These are phyloP conservation scores for Omphalotus guepiniiformis DNA, from an alignment of 768 basidiomycete species.

Conservation along the genomic window DNA sequence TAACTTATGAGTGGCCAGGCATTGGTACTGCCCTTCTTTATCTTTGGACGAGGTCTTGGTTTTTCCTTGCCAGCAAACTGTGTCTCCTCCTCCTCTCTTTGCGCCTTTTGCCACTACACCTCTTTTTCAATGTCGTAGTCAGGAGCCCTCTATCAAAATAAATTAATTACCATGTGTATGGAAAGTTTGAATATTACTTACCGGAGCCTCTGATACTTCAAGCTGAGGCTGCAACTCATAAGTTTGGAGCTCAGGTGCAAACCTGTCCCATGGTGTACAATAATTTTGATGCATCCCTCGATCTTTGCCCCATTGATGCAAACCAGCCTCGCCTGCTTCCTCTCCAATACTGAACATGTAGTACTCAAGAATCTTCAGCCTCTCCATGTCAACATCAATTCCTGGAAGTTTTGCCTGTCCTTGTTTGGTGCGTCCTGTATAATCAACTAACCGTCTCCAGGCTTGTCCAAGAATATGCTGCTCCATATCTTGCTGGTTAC, in stretches of 20 bases:
- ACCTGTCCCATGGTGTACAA: not conserved
- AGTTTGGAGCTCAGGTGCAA: not conserved
- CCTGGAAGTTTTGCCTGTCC: not conserved
- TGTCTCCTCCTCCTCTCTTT: slow-evolving; percentile 96
- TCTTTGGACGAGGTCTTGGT: too few relatives aligned
- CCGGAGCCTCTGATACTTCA: too few relatives aligned
- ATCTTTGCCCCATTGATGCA: not conserved
- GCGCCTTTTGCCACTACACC: too few relatives aligned
- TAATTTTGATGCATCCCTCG: not conserved
- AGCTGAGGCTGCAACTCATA: too few relatives aligned
- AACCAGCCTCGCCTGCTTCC: not conserved
- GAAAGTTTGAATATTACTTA: too few relatives aligned
- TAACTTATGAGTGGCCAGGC: too few relatives aligned
- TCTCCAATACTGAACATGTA: not conserved
- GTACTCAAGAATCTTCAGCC: not conserved
- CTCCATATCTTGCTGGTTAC: not conserved
- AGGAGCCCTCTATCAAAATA: too few relatives aligned
- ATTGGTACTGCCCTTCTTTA: too few relatives aligned
- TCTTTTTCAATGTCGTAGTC: too few relatives aligned
- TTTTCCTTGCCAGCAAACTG: slow-evolving; percentile 89
- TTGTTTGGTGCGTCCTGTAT: not conserved
- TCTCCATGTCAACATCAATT: not conserved
- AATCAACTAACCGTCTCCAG: not conserved
- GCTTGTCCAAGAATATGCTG: not conserved
- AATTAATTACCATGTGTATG: too few relatives aligned